Conservation (phyloP, 768 basidiomycete species). For the Mycena haematopus region DNA sequence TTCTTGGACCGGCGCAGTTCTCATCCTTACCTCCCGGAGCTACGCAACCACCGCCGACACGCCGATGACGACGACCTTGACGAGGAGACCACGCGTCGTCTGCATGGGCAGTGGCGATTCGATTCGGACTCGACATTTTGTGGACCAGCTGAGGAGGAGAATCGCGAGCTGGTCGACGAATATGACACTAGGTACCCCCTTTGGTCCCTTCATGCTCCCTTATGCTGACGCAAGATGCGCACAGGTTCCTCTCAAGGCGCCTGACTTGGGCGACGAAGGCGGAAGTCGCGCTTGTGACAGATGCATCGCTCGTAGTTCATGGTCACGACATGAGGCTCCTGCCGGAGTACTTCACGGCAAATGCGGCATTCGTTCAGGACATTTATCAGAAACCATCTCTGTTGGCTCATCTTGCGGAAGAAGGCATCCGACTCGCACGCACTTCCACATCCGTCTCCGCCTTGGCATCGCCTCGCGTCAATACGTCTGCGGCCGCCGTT, state of each 20-base stretch:
- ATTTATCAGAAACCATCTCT: not conserved
- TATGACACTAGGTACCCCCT: constrained; percentile 59
- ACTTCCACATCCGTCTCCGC: not conserved
- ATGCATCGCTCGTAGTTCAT: constrained; percentile 35
- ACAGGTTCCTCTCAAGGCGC: constrained; percentile 49
- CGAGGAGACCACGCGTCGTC: constrained; percentile 48
- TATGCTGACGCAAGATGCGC: constrained; percentile 15
- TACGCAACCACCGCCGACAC: constrained; percentile 30
- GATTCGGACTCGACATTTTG: constrained; percentile 62
- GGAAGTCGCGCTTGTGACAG: constrained; percentile 57
- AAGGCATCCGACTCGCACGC: not conserved
- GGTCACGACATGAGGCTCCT: constrained; percentile 48
- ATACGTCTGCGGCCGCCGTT: not conserved
- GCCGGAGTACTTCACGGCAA: not conserved
- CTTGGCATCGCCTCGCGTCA: not conserved
- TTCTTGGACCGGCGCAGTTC: constrained; percentile 72
- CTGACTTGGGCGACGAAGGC: constrained; percentile 45
- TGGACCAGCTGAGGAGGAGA: constrained; percentile 70
- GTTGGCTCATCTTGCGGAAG: not conserved
- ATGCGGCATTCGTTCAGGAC: not conserved
- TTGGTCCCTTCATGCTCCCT: not conserved
- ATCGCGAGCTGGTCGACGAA: constrained; percentile 75
- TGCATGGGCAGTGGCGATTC: constrained; percentile 71
- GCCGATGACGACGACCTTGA: constrained; percentile 38
- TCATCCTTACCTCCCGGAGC: constrained; percentile 28